Evolutionary conservation across 2,329 filamentous ascomycete species (phyloP), one percentile per base, ranked within the genome.

Genomic region (Celoporthe dispersa): DNA sequence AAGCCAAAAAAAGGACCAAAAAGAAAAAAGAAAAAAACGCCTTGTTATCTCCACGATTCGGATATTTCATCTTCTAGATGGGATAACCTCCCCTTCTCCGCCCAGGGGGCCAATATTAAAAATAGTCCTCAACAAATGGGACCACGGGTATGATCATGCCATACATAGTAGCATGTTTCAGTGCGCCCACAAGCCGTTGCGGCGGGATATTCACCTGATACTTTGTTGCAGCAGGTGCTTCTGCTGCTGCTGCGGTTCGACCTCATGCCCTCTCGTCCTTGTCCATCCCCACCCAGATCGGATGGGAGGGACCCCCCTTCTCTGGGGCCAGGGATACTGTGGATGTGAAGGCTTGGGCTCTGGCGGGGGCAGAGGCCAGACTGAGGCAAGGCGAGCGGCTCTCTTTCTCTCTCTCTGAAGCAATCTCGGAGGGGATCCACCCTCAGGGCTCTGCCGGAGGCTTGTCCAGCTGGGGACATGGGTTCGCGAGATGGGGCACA

Each of bases 121-220:
- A 64, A 64, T 64, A 64, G 62, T 28, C 37, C 31, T 5, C 6
- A 19, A 33, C 9, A 28, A 28, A 63, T 37, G 12, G 22, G 11
- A 62, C 12, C 37, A 48, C 7, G 22, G 19, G 22, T 61, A 25
- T 22, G 19, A 22, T n/a, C 35, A 63, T 41, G n/a, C 60, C 39
- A 22, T 37, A 44, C 37, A 39, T 63, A 41, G 59, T 55, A 28
- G 67, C 60, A 57, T 57, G 67, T 63, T 64, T 64, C 57, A 66
- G 69, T 67, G 70, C 70, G 69, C 69, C 70, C 70, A 71, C 70
- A 55, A 71, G 31, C 68, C 68, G 68, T 64, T 62, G 55, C 33
- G 19, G 57, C 22, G 19, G 39, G 19, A 16, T 44, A 22, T 59
- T 62, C 14, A 28, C 37, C 61, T 31, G 62, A 48, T 25, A 25